These are phyloP conservation scores for Paxillus involutus DNA, from an alignment of 768 basidiomycete genomes.

Conservation along the genomic window DNA sequence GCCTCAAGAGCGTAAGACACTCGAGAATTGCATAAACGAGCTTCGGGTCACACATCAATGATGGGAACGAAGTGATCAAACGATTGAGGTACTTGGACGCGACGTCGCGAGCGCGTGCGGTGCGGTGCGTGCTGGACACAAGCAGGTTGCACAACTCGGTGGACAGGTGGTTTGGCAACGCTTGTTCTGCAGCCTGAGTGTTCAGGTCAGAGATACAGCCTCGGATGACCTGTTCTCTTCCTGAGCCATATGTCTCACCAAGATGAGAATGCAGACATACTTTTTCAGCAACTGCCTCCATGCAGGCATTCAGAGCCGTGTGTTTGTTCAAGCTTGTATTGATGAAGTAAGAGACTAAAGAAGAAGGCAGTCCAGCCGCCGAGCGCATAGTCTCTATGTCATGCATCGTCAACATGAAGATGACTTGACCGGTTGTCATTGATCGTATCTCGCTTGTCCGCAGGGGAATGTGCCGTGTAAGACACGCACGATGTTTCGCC, in stretches of 20 bases:
- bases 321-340: conserved; percentile 83
- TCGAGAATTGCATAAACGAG: conserved; percentile 91
- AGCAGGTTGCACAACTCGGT: conserved; percentile 76
- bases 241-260: neutral
- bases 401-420: conserved; percentile 83
- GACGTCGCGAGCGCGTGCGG: conserved; percentile 77
- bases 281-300: conserved; percentile 87
- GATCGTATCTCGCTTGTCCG: conserved; percentile 68
- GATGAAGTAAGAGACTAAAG: conserved; percentile 82
- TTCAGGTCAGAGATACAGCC: conserved; percentile 74
- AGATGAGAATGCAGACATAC: conserved; percentile 35
- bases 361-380: conserved; percentile 74
- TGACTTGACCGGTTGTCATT: conserved; percentile 78
- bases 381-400: conserved; percentile 89
- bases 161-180: conserved; percentile 66
- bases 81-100: conserved; percentile 83
- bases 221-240: conserved; percentile 63
- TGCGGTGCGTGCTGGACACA: conserved; percentile 77
- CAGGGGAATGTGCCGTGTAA: conserved; percentile 66
- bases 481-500: conserved; percentile 58
- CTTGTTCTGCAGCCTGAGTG: conserved; percentile 74
- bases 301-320: conserved; percentile 63
- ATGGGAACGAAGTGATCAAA: conserved; percentile 89
- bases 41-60: conserved; percentile 87
- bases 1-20: conserved; percentile 83